Percentiles rank a stretch among this genome's conserved stretches.
Evolutionary conservation across 768 basidiomycete genomes (phyloP).

Genomic region (Tephrocybe sp.): DNA sequence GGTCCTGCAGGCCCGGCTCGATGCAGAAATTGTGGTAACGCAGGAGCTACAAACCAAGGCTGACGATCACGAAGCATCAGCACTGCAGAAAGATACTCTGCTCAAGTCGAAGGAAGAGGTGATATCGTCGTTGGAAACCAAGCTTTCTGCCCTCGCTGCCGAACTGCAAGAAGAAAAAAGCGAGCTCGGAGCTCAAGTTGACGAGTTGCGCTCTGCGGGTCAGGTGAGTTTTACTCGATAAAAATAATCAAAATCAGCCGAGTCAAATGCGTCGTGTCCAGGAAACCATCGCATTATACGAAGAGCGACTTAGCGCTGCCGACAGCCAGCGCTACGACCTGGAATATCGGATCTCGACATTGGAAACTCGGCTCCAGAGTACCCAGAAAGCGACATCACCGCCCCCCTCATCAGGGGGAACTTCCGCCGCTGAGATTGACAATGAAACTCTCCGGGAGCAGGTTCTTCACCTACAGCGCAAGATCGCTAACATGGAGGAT

Average conservation of each 20-base stretch:
- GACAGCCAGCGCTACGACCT: slow-evolving; percentile 78
- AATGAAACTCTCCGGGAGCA: slow-evolving; percentile 92
- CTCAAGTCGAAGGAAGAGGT: slow-evolving; percentile 62
- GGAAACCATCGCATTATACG: slow-evolving; percentile 96
- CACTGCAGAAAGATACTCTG: slow-evolving; percentile 48
- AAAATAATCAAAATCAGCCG: slow-evolving; percentile 1
- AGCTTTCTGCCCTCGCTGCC: slow-evolving; percentile 26
- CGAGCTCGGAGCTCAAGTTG: slow-evolving; percentile 73
- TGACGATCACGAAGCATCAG: slow-evolving; percentile 48
- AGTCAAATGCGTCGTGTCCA: slow-evolving; percentile 26
- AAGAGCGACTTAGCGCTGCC: slow-evolving; percentile 75
- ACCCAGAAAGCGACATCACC: slow-evolving; percentile 25
- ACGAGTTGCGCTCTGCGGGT: slow-evolving; percentile 85
- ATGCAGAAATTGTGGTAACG: slow-evolving; percentile 40
- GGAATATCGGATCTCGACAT: slow-evolving; percentile 58
- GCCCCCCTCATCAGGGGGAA: slow-evolving; percentile 34
- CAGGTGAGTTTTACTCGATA: slow-evolving; percentile 51
- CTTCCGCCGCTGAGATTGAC: slow-evolving; percentile 88
- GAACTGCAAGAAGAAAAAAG: slow-evolving; percentile 54
- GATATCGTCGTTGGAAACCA: slow-evolving; percentile 50
- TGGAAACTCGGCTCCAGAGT: slow-evolving; percentile 46
- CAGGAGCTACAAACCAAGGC: slow-evolving; percentile 53
- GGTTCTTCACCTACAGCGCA: slow-evolving; percentile 81
- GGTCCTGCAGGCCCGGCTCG: slow-evolving; percentile 31
- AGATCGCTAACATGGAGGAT: slow-evolving; percentile 77